Conservation (phyloP, 208 protist genomes). For the Leishmania turanica region DNA sequence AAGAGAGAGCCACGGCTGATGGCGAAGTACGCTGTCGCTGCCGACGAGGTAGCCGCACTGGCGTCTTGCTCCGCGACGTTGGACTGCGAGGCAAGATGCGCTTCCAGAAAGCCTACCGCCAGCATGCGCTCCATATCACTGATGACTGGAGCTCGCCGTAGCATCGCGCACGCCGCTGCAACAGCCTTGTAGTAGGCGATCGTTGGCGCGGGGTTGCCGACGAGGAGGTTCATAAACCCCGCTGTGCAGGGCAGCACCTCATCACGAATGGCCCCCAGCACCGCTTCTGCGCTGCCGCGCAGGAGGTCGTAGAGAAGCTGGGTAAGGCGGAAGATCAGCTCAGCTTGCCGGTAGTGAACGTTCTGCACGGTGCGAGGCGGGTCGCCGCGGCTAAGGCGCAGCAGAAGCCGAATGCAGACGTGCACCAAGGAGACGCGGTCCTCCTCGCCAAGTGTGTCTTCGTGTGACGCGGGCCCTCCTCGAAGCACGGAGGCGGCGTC, state of each 20-base stretch:
- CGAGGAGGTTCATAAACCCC: conserved; percentile 43
- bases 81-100: conserved; percentile 25
- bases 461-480: background rate
- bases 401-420: conserved; percentile 28
- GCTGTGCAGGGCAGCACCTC: conserved; percentile 35
- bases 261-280: conserved; percentile 25
- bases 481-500: conserved; percentile 3
- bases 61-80: background rate
- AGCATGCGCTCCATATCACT: conserved; percentile 63
- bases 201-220: conserved; percentile 41
- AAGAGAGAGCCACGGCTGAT: conserved; percentile 40
- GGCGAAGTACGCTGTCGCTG: conserved; percentile 29
- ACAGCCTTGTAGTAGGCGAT: conserved; percentile 54
- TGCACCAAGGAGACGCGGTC: conserved; percentile 32
- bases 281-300: conserved; percentile 36
- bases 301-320: conserved; percentile 52
- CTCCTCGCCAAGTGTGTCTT: conserved; percentile 20
- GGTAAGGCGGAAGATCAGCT: conserved; percentile 66
- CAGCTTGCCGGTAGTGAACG: conserved; percentile 48
- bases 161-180: conserved; percentile 52
- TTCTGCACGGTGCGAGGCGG: conserved; percentile 36
- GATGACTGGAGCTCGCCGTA: conserved; percentile 31
- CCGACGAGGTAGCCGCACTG: background rate
- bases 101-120: conserved; percentile 71
- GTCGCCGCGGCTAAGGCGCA: conserved; percentile 37